Evolutionary conservation across 257 asterid genomes (phyloP), one percentile per base, ranked within the genome.

Genomic region (Scutellaria barbata): DNA sequence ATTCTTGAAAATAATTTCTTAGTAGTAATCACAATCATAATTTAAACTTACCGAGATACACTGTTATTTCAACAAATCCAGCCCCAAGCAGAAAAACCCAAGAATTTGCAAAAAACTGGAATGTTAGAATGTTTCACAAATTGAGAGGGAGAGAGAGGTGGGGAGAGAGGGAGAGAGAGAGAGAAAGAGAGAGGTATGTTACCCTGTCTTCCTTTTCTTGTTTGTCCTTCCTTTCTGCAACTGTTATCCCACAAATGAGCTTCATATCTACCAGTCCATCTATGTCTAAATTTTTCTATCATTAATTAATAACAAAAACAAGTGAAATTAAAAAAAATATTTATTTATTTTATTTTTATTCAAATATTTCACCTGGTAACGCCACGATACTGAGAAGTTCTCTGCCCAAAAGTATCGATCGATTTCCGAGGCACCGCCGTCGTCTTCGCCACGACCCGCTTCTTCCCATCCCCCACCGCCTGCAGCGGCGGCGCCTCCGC

Each of bases 121-220:
- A 13, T 54, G 59, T 74, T 68, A 74, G 74, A 45, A 72, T 51
- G 45, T 46, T 47, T 64, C 64, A 12, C 20, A 16, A 50, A 37
- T 6, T 5, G 35, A 22, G 25, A 22, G n/a, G n/a, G n/a, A n/a
- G 57, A 5, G 3, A 60, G 10, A 4, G 30, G 51, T 10, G 7
- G 5, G 12, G 4, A 60, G 20, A 45, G 50, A 10, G 10, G 10
- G 10, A 10, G 47, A 42, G 12, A 12, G 5, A 0, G 16, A 11
- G 62, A 57, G 20, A 30, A 20, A 57, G 43, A 12, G 63, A 11
- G 3, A 16, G 1, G 18, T 22, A 13, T 20, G 16, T 60, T 42
- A 86, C 97, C 97, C 85, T 90, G 97, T 50, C 97, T 88, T 69
- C 97, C 97, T 79, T 90, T 90, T 68, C 96, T 86, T 13, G 93